phyloP scores from a whole-genome alignment of 1,284 basidiomycete species.

The Ganoderma lingzhi region DNA sequence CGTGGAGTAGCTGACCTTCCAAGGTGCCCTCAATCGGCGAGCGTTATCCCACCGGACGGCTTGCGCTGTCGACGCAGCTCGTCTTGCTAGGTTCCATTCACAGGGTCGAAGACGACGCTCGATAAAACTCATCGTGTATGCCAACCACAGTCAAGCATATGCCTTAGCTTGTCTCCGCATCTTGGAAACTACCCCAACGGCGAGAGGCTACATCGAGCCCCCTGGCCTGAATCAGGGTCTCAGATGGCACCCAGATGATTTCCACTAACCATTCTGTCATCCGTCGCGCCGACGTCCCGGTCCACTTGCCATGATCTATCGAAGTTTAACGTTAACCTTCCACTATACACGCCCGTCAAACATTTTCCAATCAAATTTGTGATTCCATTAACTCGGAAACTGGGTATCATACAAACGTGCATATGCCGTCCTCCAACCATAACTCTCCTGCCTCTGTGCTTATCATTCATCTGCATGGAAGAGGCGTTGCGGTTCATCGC shows the following conservation, averaged over 20 bases:
- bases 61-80: not conserved
- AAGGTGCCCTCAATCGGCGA: not conserved
- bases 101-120: not conserved
- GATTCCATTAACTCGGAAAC: too few relatives aligned
- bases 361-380: not conserved
- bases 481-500: not conserved
- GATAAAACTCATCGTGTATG: not conserved
- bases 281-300: not conserved
- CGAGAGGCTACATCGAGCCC: too few relatives aligned
- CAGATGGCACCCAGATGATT: not conserved
- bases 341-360: not conserved
- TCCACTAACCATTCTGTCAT: not conserved
- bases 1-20: not conserved
- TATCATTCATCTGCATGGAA: not conserved
- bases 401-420: too few relatives aligned
- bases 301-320: not conserved
- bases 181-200: not conserved
- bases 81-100: not conserved
- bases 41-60: not conserved
- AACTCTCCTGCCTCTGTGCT: too few relatives aligned
- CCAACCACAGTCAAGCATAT: not conserved
- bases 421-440: too few relatives aligned
- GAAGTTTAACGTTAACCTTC: not conserved
- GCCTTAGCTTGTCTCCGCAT: not conserved
- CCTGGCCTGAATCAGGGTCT: too few relatives aligned